phyloP scores from a whole-genome alignment of 164 flowering plant genomes.

The Aristolochia californica region DNA sequence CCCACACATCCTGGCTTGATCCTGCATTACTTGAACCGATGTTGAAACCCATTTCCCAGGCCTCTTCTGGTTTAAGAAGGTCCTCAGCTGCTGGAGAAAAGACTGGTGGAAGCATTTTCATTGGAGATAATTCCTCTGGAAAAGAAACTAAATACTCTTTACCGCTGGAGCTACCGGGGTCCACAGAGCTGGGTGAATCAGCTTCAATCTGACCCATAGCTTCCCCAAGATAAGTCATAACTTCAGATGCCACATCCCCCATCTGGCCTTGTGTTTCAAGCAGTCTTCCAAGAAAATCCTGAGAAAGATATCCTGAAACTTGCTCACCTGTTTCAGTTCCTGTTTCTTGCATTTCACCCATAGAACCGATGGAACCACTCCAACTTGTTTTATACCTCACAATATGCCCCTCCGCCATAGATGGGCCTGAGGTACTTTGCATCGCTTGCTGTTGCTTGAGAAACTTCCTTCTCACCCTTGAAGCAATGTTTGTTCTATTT shows the following conservation, averaged over 20 bases:
- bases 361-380: slow-evolving; percentile 8
- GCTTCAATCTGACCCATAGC: slow-evolving; percentile 14
- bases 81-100: slow-evolving; percentile 24
- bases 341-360: slow-evolving; percentile 5
- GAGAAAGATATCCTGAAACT: slow-evolving; percentile 16
- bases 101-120: slow-evolving; percentile 22
- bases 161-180: slow-evolving; percentile 1
- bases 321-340: slow-evolving; percentile 15
- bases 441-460: slow-evolving; percentile 34
- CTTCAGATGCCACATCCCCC: slow-evolving; percentile 17
- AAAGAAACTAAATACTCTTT: slow-evolving; percentile 30
- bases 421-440: slow-evolving; percentile 8
- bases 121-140: slow-evolving; percentile 32
- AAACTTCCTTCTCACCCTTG: slow-evolving; percentile 45
- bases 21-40: slow-evolving; percentile 24
- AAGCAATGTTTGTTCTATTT: slow-evolving; percentile 26
- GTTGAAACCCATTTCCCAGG: slow-evolving; percentile 44
- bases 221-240: slow-evolving; percentile 16
- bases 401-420: slow-evolving; percentile 33
- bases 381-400: slow-evolving; percentile 26
- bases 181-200: slow-evolving; percentile 9
- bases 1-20: slow-evolving; percentile 41
- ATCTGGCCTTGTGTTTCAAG: slow-evolving; percentile 18
- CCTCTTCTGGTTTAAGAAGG: slow-evolving; percentile 30
- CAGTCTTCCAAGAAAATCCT: slow-evolving; percentile 21